Percentiles rank a stretch among this genome's conserved stretches.
These are phyloP conservation scores for Sporothrix globosa DNA, from an alignment of 2,329 filamentous ascomycete genomes.

Conservation along the genomic window DNA sequence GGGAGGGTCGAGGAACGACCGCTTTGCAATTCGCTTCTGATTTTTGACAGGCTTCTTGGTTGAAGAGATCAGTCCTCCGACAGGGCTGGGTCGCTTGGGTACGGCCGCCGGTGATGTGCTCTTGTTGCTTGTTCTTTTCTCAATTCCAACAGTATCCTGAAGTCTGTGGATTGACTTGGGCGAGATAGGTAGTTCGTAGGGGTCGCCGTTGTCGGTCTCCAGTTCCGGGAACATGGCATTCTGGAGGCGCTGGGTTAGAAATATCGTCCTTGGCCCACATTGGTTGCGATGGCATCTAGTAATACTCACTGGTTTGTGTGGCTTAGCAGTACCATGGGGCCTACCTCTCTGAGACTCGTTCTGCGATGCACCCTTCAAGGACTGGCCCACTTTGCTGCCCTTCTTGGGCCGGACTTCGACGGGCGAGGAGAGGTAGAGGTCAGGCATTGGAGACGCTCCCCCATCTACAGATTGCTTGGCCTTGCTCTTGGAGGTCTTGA, in stretches of 20 bases:
- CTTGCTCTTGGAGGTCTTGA: neutral
- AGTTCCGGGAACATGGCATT: constrained; percentile 14
- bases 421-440: constrained; percentile 24
- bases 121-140: neutral
- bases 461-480: neutral
- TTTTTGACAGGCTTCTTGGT: constrained; percentile 22
- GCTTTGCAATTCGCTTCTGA: constrained; percentile 32
- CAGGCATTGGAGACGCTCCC: neutral
- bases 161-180: constrained; percentile 10
- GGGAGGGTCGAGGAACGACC: constrained; percentile 30
- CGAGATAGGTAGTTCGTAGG: constrained; percentile 30
- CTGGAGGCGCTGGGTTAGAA: neutral
- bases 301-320: constrained; percentile 10
- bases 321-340: neutral
- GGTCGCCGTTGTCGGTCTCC: constrained; percentile 23
- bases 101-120: neutral
- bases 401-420: constrained; percentile 14
- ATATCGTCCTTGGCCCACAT: neutral
- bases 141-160: neutral
- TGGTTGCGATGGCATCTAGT: neutral
- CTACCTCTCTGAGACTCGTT: constrained; percentile 25
- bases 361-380: constrained; percentile 31
- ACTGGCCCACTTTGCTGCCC: constrained; percentile 29
- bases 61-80: neutral
- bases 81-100: constrained; percentile 24